Evolutionary conservation across 2,329 filamentous ascomycete species (phyloP).

Genomic region (Sclerotinia borealis): DNA sequence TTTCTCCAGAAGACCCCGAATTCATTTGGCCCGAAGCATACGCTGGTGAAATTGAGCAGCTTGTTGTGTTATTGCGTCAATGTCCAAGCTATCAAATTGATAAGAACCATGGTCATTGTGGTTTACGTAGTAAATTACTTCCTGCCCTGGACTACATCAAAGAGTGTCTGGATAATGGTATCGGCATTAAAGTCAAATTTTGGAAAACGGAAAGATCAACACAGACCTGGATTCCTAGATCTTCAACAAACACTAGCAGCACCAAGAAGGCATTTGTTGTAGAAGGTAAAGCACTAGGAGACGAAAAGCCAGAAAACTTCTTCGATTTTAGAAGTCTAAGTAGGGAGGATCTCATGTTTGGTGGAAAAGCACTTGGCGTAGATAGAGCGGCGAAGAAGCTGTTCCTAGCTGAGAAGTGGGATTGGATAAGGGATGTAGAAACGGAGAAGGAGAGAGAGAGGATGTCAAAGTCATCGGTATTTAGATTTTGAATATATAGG

Average conservation of each 20-base stretch:
- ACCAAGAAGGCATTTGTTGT: slow-evolving; percentile 22
- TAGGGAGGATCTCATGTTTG: slow-evolving; percentile 45
- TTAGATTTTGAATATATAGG: slow-evolving; percentile 7
- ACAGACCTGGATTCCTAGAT: slow-evolving; percentile 24
- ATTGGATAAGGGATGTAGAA: slow-evolving; percentile 41
- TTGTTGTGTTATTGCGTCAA: slow-evolving; percentile 57
- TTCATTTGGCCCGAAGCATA: slow-evolving; percentile 37
- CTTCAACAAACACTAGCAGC: not conserved
- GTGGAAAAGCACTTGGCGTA: slow-evolving; percentile 43
- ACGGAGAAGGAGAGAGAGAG: slow-evolving; percentile 16
- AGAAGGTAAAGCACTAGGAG: slow-evolving; percentile 19
- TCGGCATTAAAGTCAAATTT: slow-evolving; percentile 23
- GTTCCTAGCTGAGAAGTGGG: slow-evolving; percentile 52
- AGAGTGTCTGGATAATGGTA: slow-evolving; percentile 42
- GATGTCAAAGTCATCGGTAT: slow-evolving; percentile 11
- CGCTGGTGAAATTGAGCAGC: slow-evolving; percentile 52
- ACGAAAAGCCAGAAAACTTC: slow-evolving; percentile 12
- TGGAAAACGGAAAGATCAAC: slow-evolving; percentile 23
- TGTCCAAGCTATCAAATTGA: slow-evolving; percentile 70
- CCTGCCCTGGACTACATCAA: slow-evolving; percentile 61
- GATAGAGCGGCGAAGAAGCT: slow-evolving; percentile 47
- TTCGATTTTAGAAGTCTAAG: slow-evolving; percentile 41
- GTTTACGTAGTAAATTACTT: slow-evolving; percentile 57
- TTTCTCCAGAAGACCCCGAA: slow-evolving; percentile 36
- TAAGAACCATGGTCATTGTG: slow-evolving; percentile 67